Conservation (phyloP, 2,329 filamentous ascomycete genomes). For the Curvularia sp. region DNA sequence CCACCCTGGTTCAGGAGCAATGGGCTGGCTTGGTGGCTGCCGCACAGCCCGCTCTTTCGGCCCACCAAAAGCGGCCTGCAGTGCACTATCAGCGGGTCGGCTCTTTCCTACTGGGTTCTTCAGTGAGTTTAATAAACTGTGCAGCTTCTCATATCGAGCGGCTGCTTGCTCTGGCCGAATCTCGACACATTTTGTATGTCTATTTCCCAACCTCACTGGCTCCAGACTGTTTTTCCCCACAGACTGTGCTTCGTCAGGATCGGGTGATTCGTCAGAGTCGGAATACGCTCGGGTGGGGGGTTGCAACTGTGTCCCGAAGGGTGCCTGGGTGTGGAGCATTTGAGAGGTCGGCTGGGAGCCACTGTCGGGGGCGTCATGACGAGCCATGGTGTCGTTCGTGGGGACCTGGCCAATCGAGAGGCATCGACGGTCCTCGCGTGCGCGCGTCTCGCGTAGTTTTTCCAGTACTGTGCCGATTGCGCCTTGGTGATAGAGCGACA, state of each 20-base stretch:
- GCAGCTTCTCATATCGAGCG: slow-evolving; percentile 1
- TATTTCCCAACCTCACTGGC: background rate
- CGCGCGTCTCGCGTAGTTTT: slow-evolving; percentile 23
- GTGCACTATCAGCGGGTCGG: no score
- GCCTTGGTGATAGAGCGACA: slow-evolving; percentile 17
- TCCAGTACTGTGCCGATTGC: slow-evolving; percentile 13
- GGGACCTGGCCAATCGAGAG: slow-evolving; percentile 15
- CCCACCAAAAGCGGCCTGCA: no score
- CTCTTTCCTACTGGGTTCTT: no score
- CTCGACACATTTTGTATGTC: slow-evolving; percentile 25
- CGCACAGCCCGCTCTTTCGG: no score
- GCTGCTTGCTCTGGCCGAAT: slow-evolving; percentile 3
- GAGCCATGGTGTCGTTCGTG: slow-evolving; percentile 20
- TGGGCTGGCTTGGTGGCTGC: no score
- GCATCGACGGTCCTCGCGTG: slow-evolving; percentile 26
- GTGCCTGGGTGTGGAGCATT: slow-evolving; percentile 27
- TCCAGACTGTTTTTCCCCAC: no score
- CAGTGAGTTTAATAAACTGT: no score
- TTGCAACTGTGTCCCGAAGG: slow-evolving; percentile 33
- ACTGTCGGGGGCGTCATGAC: background rate
- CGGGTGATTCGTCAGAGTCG: slow-evolving; percentile 8
- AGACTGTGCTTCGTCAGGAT: no score
- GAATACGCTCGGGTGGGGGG: slow-evolving; percentile 12
- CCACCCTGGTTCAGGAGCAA: background rate
- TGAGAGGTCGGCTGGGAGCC: slow-evolving; percentile 25